A percentile compares a stretch with the other conserved stretches of the same genome.
These are phyloP conservation scores for Fusarium equiseti DNA, from an alignment of 2,329 filamentous ascomycete genomes.

Conservation along the genomic window DNA sequence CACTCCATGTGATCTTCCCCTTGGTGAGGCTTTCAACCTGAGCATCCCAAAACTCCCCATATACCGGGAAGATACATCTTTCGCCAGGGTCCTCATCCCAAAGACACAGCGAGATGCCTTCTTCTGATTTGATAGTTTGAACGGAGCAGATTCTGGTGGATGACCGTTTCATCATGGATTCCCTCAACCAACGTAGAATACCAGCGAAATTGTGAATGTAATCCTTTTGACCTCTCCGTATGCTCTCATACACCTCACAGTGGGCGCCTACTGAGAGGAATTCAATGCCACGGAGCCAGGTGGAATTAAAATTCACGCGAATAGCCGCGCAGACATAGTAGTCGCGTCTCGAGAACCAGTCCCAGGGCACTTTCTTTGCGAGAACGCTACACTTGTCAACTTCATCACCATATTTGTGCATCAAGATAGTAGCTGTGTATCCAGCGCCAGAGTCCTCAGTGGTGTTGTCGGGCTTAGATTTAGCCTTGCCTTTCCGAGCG, in stretches of 20 bases:
- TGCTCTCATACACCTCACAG: background rate
- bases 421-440: background rate
- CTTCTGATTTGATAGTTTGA: background rate
- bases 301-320: background rate
- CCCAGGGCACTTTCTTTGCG: background rate
- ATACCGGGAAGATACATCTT: background rate
- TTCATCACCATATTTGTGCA: background rate
- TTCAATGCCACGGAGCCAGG: background rate
- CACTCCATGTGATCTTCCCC: background rate
- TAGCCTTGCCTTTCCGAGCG: background rate
- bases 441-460: too few relatives aligned
- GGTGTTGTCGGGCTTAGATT: background rate
- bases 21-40: background rate
- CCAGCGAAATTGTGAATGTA: background rate
- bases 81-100: rapidly evolving
- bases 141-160: background rate
- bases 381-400: background rate
- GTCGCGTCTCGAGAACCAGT: background rate
- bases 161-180: background rate
- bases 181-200: background rate
- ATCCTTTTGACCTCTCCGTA: too few relatives aligned
- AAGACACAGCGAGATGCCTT: background rate
- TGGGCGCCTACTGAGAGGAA: background rate
- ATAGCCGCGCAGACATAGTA: background rate
- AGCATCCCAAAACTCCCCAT: background rate